Conservation (phyloP, 805 yeast genomes). For the Nakazawaea peltata region DNA sequence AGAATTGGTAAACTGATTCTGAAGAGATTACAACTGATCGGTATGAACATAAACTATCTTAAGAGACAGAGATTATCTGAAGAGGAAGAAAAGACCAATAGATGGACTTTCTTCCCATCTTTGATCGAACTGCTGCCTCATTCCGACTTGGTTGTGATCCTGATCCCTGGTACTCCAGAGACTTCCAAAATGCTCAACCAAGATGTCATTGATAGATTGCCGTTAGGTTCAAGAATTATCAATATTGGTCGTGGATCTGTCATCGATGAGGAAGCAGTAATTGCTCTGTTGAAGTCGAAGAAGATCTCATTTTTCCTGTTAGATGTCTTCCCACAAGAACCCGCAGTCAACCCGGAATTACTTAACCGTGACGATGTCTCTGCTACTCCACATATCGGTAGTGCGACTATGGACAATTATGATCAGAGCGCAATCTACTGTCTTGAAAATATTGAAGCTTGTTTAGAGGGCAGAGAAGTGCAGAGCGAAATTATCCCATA, state of each 20-base stretch:
- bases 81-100: constrained; percentile 31
- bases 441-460: constrained; percentile 42
- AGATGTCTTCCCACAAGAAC: constrained; percentile 68
- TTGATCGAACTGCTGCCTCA: constrained; percentile 31
- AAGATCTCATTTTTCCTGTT: constrained; percentile 59
- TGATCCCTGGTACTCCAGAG: constrained; percentile 56
- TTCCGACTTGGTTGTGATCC: constrained; percentile 53
- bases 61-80: constrained; percentile 40
- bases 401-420: constrained; percentile 52
- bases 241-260: constrained; percentile 73
- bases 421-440: constrained; percentile 43
- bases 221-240: constrained; percentile 51
- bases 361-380: constrained; percentile 53
- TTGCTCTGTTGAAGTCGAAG: constrained; percentile 52
- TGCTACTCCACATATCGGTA: constrained; percentile 66
- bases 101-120: constrained; percentile 34
- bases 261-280: constrained; percentile 58
- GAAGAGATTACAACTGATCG: constrained; percentile 43
- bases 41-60: constrained; percentile 57
- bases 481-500: no score
- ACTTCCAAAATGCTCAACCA: constrained; percentile 49
- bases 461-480: not conserved
- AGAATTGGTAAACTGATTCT: constrained; percentile 65
- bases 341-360: constrained; percentile 40
- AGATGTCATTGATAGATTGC: constrained; percentile 35